Percentiles rank a stretch among this genome's conserved stretches.
phyloP scores from a whole-genome alignment of 139 green algal genomes.

The Pseudopediastrum boryanum region DNA sequence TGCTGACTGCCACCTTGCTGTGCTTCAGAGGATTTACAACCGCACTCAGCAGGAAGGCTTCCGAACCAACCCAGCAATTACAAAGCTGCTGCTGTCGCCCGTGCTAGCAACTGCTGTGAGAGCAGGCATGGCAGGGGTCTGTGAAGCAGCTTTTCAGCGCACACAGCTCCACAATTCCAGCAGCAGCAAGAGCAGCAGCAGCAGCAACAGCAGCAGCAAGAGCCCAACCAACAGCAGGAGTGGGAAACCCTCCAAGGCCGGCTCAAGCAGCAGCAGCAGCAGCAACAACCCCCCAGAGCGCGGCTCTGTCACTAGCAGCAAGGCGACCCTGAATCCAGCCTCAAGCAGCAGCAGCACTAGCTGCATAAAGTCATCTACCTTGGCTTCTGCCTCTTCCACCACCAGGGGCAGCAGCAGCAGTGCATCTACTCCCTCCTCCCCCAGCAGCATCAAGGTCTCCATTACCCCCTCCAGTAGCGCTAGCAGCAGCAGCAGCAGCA shows the following conservation, averaged over 20 bases:
- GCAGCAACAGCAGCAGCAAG: background rate
- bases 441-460: background rate
- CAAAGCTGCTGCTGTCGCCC: too few species aligned
- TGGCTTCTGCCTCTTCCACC: too few species aligned
- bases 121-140: conserved; percentile 9
- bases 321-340: background rate
- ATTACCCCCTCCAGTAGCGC: background rate
- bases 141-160: background rate
- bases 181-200: background rate
- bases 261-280: background rate
- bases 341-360: background rate
- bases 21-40: too few species aligned
- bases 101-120: too few species aligned
- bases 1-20: too few species aligned
- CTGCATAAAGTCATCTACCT: too few species aligned
- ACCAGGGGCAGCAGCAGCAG: too few species aligned
- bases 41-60: background rate
- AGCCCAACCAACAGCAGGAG: background rate
- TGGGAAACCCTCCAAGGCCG: background rate
- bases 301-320: background rate
- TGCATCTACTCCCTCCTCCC: too few species aligned
- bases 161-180: background rate
- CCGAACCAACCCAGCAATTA: background rate
- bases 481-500: conserved; percentile 16
- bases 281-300: background rate